Conservation (phyloP, 2,329 filamentous ascomycete genomes). For the Metarhizium guizhouense region DNA sequence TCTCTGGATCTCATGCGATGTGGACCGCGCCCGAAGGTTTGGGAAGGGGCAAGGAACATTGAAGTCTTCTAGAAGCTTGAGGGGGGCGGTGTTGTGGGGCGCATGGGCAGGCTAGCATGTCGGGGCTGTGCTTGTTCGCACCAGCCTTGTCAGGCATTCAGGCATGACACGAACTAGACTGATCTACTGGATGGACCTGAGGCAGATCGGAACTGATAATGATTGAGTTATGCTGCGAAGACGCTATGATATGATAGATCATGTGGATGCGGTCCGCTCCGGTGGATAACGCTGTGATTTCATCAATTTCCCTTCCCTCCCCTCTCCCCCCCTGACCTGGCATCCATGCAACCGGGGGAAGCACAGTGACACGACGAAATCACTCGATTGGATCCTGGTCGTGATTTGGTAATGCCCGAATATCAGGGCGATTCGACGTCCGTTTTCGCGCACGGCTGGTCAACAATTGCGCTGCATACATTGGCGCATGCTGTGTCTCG, state of each 20-base stretch:
- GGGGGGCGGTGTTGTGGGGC: neutral
- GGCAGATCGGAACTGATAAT: neutral
- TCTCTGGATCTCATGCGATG: neutral
- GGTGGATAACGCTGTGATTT: neutral
- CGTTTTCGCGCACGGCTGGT: neutral
- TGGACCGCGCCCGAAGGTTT: too few relatives aligned
- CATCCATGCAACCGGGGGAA: neutral
- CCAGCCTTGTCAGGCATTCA: neutral
- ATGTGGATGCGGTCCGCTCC: neutral
- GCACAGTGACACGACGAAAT: neutral
- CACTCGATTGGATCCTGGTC: conserved; percentile 24
- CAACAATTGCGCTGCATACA: neutral
- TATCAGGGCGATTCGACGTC: conserved; percentile 20
- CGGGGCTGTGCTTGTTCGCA: conserved; percentile 5
- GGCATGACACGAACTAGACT: neutral
- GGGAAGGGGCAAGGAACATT: too few relatives aligned
- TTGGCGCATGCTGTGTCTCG: neutral
- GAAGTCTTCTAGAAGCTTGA: conserved; percentile 1
- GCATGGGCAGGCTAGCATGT: neutral
- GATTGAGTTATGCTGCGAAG: neutral
- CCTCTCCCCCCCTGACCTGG: neutral
- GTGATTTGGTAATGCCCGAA: conserved; percentile 23
- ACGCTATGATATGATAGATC: neutral
- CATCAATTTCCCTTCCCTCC: neutral
- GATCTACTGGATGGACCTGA: neutral